These are phyloP conservation scores for Amauroascus verrucosus DNA, from an alignment of 2,329 filamentous ascomycete species.

Conservation along the genomic window DNA sequence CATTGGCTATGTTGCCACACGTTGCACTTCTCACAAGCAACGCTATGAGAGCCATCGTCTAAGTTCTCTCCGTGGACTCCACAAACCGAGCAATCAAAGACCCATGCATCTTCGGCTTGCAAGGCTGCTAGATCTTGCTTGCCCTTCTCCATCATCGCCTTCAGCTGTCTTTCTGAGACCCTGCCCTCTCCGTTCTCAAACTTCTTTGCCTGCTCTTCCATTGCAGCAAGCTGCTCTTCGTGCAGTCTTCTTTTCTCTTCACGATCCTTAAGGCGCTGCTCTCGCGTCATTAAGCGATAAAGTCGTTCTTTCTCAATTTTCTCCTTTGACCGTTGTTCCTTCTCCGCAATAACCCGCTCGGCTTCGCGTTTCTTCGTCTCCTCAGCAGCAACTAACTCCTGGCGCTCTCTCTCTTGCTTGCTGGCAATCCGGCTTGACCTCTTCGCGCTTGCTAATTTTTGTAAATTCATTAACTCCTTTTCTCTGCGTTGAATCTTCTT, in stretches of 20 bases:
- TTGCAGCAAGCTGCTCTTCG: slow-evolving; percentile 68
- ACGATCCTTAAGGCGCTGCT: slow-evolving; percentile 75
- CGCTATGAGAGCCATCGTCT: slow-evolving; percentile 86
- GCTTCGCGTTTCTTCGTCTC: slow-evolving; percentile 55
- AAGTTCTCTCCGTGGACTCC: slow-evolving; percentile 77
- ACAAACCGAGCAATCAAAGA: slow-evolving; percentile 84
- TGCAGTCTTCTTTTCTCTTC: slow-evolving; percentile 73
- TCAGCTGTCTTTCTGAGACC: slow-evolving; percentile 68
- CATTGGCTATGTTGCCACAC: slow-evolving; percentile 97
- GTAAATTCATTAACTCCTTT: slow-evolving; percentile 67
- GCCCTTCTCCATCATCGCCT: slow-evolving; percentile 69
- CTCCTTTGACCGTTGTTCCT: slow-evolving; percentile 48
- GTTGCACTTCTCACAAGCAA: slow-evolving; percentile 87
- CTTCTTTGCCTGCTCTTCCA: slow-evolving; percentile 65
- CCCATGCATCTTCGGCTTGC: slow-evolving; percentile 71
- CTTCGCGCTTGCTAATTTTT: slow-evolving; percentile 88
- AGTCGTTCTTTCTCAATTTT: slow-evolving; percentile 67
- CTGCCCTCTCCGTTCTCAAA: slow-evolving; percentile 48
- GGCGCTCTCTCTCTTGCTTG: slow-evolving; percentile 66
- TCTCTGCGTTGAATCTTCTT: slow-evolving; percentile 65
- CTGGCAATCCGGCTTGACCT: slow-evolving; percentile 79
- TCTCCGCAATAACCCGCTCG: slow-evolving; percentile 54
- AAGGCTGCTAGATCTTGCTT: slow-evolving; percentile 66
- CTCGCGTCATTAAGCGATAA: slow-evolving; percentile 68
- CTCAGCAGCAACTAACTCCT: slow-evolving; percentile 60